Conservation (phyloP, 2,329 filamentous ascomycete species). For the Fusarium euwallaceae region DNA sequence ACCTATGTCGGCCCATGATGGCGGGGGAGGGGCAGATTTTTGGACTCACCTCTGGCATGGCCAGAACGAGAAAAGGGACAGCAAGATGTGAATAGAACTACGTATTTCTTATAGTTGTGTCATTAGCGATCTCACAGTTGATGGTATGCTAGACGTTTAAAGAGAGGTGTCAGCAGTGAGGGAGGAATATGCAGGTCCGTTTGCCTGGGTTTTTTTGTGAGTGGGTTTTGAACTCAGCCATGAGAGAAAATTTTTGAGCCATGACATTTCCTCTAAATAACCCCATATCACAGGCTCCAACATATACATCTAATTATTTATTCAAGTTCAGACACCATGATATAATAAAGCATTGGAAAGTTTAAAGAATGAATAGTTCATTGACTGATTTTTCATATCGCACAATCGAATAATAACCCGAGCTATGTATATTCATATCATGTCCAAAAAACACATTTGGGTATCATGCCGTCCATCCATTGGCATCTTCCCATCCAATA, state of each 20-base stretch:
- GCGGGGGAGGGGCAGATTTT: constrained; percentile 45
- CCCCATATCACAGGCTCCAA: constrained; percentile 23
- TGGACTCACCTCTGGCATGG: constrained; percentile 37
- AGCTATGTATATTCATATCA: constrained; percentile 25
- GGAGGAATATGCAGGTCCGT: constrained; percentile 1
- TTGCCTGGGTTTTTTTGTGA: constrained; percentile 31
- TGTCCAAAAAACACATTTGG: constrained; percentile 22
- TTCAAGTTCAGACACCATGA: not conserved
- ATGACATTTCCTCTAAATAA: constrained; percentile 13
- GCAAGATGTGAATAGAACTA: not conserved
- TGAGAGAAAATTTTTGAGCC: constrained; percentile 42
- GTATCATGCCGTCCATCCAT: constrained; percentile 41
- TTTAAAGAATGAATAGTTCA: not conserved
- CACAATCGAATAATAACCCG: constrained; percentile 16
- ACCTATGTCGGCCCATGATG: constrained; percentile 22
- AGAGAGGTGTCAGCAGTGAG: not conserved
- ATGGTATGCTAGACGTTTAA: not conserved
- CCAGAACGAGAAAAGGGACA: not conserved
- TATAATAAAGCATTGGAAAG: not conserved
- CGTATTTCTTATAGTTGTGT: not conserved
- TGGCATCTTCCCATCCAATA: constrained; percentile 32
- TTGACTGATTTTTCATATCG: constrained; percentile 26
- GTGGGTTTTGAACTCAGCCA: constrained; percentile 40
- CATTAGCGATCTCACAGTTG: not conserved
- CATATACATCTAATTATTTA: not conserved